phyloP scores from a whole-genome alignment of 345 rosid species.

The Moringa oleifera region DNA sequence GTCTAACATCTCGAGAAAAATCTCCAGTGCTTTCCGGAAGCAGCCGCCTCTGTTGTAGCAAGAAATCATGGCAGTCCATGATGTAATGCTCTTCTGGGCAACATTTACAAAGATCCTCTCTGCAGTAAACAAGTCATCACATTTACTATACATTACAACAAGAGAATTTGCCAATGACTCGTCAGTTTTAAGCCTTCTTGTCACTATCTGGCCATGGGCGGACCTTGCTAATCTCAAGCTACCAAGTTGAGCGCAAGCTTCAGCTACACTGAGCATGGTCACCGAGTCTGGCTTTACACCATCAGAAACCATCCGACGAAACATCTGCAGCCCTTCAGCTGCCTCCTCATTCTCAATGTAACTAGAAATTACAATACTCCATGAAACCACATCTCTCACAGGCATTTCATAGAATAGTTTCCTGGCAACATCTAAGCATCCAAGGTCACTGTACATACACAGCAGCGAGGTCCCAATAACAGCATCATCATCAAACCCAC shows the following conservation, averaged over 20 bases:
- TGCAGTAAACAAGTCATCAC: conserved; percentile 61
- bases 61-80: conserved; percentile 78
- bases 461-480: conserved; percentile 65
- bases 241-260: conserved; percentile 53
- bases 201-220: conserved; percentile 39
- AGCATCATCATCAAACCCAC: conserved; percentile 48
- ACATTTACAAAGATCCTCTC: conserved; percentile 39
- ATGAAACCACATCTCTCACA: conserved; percentile 48
- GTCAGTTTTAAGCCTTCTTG: conserved; percentile 28
- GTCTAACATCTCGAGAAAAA: conserved; percentile 50
- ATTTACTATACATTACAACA: conserved; percentile 60
- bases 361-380: conserved; percentile 62
- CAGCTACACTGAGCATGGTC: conserved; percentile 46
- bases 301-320: conserved; percentile 36
- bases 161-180: conserved; percentile 48
- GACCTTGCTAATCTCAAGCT: conserved; percentile 37
- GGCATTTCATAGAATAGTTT: conserved; percentile 62
- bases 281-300: conserved; percentile 48
- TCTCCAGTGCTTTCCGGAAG: conserved; percentile 39
- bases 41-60: conserved; percentile 51
- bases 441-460: conserved; percentile 50
- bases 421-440: conserved; percentile 40
- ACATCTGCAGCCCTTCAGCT: conserved; percentile 37
- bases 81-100: conserved; percentile 24
- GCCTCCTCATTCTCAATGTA: conserved; percentile 46